phyloP scores from a whole-genome alignment of 257 asterid species.

The Nyctanthes arbortristis region DNA sequence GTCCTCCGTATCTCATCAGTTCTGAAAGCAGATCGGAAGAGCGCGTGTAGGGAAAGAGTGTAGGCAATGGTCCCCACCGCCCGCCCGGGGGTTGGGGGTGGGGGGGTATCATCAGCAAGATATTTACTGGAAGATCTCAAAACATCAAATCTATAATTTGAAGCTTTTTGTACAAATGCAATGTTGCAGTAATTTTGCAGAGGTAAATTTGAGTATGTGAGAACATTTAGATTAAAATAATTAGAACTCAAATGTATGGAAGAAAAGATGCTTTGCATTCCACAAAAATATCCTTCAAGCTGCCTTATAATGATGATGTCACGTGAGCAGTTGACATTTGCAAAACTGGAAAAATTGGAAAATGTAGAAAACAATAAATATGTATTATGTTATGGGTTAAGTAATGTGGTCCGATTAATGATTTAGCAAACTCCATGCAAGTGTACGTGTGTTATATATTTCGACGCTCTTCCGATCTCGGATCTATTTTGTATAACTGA shows the following conservation, averaged over 20 bases:
- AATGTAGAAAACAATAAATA: too few species aligned
- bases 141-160: neutral
- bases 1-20: conserved; percentile 55
- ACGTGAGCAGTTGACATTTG: too few species aligned
- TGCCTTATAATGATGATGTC: too few species aligned
- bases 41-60: too few species aligned
- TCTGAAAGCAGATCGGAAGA: conserved; percentile 61
- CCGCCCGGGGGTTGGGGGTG: too few species aligned
- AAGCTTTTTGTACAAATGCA: neutral
- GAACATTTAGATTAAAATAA: neutral
- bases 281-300: too few species aligned
- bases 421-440: neutral
- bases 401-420: too few species aligned
- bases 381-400: too few species aligned
- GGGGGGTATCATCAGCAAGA: too few species aligned
- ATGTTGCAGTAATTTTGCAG: neutral
- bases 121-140: neutral
- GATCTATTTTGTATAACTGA: neutral
- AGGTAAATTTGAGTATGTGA: too few species aligned
- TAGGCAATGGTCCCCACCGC: too few species aligned
- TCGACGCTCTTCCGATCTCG: neutral
- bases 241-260: neutral
- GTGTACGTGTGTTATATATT: neutral
- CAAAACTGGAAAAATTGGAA: too few species aligned
- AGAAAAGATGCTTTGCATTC: neutral